Percentiles rank a stretch among this genome's conserved stretches.
Evolutionary conservation across 2,329 filamentous ascomycete genomes (phyloP).

Genomic region (Elsinoe perseae): DNA sequence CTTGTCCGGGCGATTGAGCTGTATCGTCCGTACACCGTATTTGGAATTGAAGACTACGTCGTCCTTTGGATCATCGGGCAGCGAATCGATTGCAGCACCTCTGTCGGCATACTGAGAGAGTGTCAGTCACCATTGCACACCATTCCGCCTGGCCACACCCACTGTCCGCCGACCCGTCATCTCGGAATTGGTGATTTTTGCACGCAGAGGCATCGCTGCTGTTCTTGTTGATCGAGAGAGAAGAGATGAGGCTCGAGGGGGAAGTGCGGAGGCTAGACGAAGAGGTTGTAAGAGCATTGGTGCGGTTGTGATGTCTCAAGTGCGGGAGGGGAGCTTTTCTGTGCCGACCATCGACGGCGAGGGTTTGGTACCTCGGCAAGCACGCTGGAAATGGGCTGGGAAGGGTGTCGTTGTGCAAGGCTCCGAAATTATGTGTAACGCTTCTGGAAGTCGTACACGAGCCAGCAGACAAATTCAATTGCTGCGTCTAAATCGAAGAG

Average conservation of each 20-base stretch:
- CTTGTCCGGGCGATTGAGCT: conserved; percentile 89
- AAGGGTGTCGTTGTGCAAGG: background rate
- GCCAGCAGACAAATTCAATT: conserved; percentile 8
- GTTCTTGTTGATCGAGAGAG: conserved; percentile 26
- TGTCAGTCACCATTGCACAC: conserved; percentile 29
- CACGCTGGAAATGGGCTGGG: background rate
- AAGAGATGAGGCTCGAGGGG: background rate
- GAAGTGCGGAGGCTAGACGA: conserved; percentile 30
- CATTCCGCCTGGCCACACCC: conserved; percentile 32
- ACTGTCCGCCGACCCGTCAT: conserved; percentile 49
- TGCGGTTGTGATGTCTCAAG: conserved; percentile 15
- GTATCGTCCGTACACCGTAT: conserved; percentile 83
- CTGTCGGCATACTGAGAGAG: conserved; percentile 24
- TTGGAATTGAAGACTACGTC: conserved; percentile 88
- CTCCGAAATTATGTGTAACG: background rate
- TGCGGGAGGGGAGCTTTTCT: conserved; percentile 13
- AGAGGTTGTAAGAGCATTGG: conserved; percentile 41
- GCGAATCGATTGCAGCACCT: conserved; percentile 41
- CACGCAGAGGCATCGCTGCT: conserved; percentile 67
- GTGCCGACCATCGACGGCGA: conserved; percentile 8
- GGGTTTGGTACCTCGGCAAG: conserved; percentile 4
- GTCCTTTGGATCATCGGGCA: conserved; percentile 64
- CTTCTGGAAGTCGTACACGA: too few relatives aligned
- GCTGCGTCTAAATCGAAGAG: background rate
- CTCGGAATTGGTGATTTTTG: conserved; percentile 59